Evolutionary conservation across 2,329 filamentous ascomycete genomes (phyloP), one percentile per base, ranked within the genome.

Genomic region (Fusarium verticillioides): DNA sequence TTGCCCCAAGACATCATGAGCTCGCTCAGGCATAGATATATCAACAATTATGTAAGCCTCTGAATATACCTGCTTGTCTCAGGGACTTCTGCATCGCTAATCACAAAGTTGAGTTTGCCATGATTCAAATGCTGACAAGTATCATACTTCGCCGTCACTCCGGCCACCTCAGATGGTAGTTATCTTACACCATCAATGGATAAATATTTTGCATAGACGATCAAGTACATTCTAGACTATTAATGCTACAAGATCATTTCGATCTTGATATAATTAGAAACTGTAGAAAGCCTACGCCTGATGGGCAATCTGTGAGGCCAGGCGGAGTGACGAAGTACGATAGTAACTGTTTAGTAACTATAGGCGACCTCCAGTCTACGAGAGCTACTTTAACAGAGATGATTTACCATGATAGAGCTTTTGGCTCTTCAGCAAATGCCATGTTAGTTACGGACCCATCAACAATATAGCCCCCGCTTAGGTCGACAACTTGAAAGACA

Each of bases 231-330:
- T 26, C n/a, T 4, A 5, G n/a, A 15, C 12, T 7, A 36, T 6
- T 1, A 21, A 36, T 8, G 4, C 7, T 23, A 19, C 16, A 0
- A 15, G 1, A 4, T 19, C 8, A 6, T 6, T 52, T 23, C 5
- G 9, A 10, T 5, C 4, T 26, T 36, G 0, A 13, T 52, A 26
- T 11, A 6, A 10, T 52, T 2, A 2, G 4, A 23, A 4, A 2
- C 16, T 15, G 8, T 19, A 23, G 12, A 10, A 32, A 52, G 4
- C 7, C 11, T 9, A 36, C 16, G 2, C n/a, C 6, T 4, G 4
- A 19, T 19, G 30, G 16, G 10, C 11, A 34, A 2, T 49, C 21
- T 49, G 19, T 30, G 15, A 19, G 2, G 11, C 8, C 15, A 32
- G 15, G 5, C 15, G 5, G 1, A 23, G 28, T 9, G 21, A 18